Percentiles rank a stretch among this genome's conserved stretches.
Evolutionary conservation across 2,329 filamentous ascomycete genomes (phyloP).

Genomic region (Golovinomyces cichoracearum): DNA sequence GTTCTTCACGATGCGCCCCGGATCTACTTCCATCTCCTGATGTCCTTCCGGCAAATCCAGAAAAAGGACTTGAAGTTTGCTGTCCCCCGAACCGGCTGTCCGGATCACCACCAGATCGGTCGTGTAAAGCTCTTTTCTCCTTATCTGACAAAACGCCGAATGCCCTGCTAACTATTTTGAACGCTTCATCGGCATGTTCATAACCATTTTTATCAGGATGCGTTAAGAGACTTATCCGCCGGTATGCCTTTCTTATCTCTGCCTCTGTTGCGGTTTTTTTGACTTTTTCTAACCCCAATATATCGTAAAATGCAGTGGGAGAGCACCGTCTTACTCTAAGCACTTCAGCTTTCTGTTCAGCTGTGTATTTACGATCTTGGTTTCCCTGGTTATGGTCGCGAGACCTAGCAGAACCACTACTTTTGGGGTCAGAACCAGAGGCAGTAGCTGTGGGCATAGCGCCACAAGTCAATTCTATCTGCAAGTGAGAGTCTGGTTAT

Average conservation of each 20-base stretch:
- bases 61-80: conserved; percentile 36
- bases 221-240: conserved; percentile 76
- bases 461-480: too few relatives aligned
- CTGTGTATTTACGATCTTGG: conserved; percentile 46
- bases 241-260: conserved; percentile 94
- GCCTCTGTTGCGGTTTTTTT: conserved; percentile 41
- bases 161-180: conserved; percentile 88
- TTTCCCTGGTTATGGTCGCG: conserved; percentile 33
- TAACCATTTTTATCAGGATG: conserved; percentile 99
- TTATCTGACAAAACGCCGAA: conserved; percentile 83
- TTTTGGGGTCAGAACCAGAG: conserved; percentile 18
- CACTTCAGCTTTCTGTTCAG: conserved; percentile 77
- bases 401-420: conserved; percentile 17
- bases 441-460: conserved; percentile 17
- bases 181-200: conserved; percentile 83
- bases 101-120: conserved; percentile 74
- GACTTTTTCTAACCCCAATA: conserved; percentile 45
- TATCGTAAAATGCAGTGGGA: conserved; percentile 84
- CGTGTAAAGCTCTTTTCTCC: conserved; percentile 74
- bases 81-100: conserved; percentile 54
- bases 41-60: conserved; percentile 24
- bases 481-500: too few relatives aligned
- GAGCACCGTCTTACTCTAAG: conserved; percentile 64
- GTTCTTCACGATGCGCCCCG: conserved; percentile 63
- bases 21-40: conserved; percentile 21